These are phyloP conservation scores for Thuidium tamariscinum DNA, from an alignment of 225 moss, liverwort and hornwort species.

Conservation along the genomic window DNA sequence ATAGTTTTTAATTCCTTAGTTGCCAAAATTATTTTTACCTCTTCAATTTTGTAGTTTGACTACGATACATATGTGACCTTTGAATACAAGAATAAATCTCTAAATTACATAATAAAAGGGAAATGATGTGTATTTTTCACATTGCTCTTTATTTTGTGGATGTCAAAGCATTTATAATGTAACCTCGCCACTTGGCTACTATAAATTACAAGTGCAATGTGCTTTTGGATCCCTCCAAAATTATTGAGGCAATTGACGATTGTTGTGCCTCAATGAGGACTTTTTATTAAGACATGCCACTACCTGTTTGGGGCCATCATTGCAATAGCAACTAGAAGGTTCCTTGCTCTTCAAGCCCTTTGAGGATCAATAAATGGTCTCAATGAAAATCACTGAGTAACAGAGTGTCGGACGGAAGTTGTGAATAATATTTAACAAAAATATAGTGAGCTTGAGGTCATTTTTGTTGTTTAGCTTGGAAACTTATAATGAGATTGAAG, in stretches of 20 bases:
- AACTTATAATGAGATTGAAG: not conserved
- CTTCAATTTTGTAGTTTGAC: not conserved
- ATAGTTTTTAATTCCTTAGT: too few species aligned
- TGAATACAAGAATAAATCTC: not conserved
- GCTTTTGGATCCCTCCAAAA: not conserved
- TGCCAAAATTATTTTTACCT: not conserved
- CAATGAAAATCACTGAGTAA: not conserved
- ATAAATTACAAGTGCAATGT: not conserved
- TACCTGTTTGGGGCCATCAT: not conserved
- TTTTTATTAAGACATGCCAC: not conserved
- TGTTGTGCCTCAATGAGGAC: accelerated
- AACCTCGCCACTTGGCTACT: accelerated
- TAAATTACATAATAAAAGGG: not conserved
- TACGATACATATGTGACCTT: not conserved
- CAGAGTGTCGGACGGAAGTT: not conserved
- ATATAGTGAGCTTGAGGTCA: not conserved
- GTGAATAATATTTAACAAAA: not conserved
- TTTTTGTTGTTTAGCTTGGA: too few species aligned
- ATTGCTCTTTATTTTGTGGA: not conserved
- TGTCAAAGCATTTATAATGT: not conserved
- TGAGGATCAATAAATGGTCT: accelerated
- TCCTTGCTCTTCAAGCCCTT: not conserved
- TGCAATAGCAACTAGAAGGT: accelerated
- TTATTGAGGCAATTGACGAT: not conserved
- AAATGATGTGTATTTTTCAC: not conserved